phyloP scores from a whole-genome alignment of 208 protist genomes.

The Sergeia podlipaevii region DNA sequence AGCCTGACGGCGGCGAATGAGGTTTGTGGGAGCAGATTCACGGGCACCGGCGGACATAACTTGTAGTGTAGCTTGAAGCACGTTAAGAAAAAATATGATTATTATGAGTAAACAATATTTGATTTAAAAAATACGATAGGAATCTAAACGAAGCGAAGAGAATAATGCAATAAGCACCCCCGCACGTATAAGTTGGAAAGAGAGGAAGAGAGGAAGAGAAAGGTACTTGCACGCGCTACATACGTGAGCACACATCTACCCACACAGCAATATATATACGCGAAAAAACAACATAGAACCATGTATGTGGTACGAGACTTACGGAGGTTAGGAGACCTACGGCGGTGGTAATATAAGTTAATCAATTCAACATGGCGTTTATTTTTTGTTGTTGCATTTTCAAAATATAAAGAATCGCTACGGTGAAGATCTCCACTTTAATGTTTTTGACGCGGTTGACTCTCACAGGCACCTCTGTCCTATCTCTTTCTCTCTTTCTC shows the following conservation, averaged over 20 bases:
- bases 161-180: constrained; percentile 11
- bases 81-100: not conserved
- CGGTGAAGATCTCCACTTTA: no score
- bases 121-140: constrained; percentile 3
- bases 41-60: constrained; percentile 56
- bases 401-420: not conserved
- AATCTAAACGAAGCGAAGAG: constrained; percentile 5
- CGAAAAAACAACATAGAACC: no score
- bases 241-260: no score
- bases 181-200: constrained; percentile 1
- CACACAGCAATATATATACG: no score
- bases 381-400: constrained; percentile 3
- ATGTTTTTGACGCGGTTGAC: no score
- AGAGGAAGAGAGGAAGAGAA: constrained; percentile 1
- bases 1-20: constrained; percentile 60
- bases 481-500: no score
- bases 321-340: no score
- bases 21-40: constrained; percentile 38
- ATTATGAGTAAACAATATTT: constrained; percentile 4
- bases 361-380: not conserved
- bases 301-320: no score
- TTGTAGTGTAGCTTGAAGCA: not conserved
- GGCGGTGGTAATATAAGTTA: no score
- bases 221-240: constrained; percentile 2
- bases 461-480: no score